Evolutionary conservation across 2,329 filamentous ascomycete genomes (phyloP).

Genomic region (Arthrobotrys musiformis): DNA sequence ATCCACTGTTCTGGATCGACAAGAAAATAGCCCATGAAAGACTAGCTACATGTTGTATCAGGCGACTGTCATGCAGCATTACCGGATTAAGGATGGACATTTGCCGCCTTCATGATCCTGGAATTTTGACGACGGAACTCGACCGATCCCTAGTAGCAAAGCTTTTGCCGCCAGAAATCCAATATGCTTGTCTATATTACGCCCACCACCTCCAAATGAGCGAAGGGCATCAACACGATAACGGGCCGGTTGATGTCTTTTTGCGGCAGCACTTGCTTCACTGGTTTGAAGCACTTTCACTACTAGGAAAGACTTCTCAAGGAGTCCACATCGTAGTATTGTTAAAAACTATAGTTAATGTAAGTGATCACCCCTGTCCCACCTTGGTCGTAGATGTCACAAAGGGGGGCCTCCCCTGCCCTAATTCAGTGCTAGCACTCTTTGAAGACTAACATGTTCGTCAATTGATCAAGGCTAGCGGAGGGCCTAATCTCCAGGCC

Average conservation of each 20-base stretch:
- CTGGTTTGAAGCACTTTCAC: slow-evolving; percentile 62
- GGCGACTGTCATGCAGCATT: background rate
- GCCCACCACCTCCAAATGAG: slow-evolving; percentile 60
- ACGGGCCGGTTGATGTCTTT: slow-evolving; percentile 59
- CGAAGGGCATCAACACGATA: slow-evolving; percentile 59
- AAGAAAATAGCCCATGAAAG: slow-evolving; percentile 3
- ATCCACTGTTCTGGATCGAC: slow-evolving; percentile 15
- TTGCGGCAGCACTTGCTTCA: slow-evolving; percentile 61
- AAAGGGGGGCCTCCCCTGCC: no score
- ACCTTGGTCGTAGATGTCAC: background rate
- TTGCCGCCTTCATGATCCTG: slow-evolving; percentile 57
- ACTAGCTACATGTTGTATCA: background rate
- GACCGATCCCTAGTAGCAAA: background rate
- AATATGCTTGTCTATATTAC: slow-evolving; percentile 63
- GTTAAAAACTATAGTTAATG: background rate
- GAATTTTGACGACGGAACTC: slow-evolving; percentile 1
- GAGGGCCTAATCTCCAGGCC: background rate
- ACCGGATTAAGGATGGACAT: slow-evolving; percentile 59
- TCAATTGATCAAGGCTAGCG: background rate
- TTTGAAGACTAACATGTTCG: background rate
- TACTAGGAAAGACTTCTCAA: background rate
- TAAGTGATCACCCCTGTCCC: no score
- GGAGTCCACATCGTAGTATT: background rate
- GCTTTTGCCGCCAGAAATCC: slow-evolving; percentile 16
- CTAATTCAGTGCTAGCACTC: no score